phyloP scores from a whole-genome alignment of 2,329 filamentous ascomycete genomes.

The Colletotrichum noveboracense region DNA sequence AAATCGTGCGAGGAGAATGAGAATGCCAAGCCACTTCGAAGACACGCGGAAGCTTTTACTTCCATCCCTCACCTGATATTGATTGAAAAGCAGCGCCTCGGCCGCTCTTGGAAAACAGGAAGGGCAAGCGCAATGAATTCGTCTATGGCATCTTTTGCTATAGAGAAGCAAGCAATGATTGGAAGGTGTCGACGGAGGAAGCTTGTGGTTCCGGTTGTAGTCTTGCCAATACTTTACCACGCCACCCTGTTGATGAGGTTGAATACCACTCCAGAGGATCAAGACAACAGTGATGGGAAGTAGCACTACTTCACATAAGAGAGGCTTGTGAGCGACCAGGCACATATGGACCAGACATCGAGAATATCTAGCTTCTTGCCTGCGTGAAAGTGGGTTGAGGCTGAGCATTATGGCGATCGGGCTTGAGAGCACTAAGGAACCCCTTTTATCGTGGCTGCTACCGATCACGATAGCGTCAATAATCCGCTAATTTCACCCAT shows the following conservation, averaged over 20 bases:
- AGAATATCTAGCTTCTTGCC: not conserved
- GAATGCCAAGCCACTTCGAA: fast-evolving
- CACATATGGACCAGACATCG: fast-evolving
- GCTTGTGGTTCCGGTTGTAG: fast-evolving
- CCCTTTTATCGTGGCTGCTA: no score
- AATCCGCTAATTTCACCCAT: not conserved
- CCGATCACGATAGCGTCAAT: no score
- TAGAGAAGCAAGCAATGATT: not conserved
- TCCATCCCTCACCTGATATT: not conserved
- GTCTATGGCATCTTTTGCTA: fast-evolving
- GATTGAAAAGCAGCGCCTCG: not conserved
- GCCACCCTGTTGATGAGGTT: not conserved
- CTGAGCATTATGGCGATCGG: not conserved
- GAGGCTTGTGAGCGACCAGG: fast-evolving
- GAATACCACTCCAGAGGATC: not conserved
- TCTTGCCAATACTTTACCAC: fast-evolving
- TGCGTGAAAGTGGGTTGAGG: no score
- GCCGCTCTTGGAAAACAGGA: fast-evolving
- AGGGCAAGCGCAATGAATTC: fast-evolving
- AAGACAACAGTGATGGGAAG: not conserved
- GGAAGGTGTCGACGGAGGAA: not conserved
- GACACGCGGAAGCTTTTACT: not conserved
- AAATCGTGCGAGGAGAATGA: fast-evolving
- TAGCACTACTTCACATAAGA: not conserved
- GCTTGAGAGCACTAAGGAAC: not conserved